Base-by-base conservation (phyloP, 176 grass and related monocot genomes). In the Thalia dealbata region DNA sequence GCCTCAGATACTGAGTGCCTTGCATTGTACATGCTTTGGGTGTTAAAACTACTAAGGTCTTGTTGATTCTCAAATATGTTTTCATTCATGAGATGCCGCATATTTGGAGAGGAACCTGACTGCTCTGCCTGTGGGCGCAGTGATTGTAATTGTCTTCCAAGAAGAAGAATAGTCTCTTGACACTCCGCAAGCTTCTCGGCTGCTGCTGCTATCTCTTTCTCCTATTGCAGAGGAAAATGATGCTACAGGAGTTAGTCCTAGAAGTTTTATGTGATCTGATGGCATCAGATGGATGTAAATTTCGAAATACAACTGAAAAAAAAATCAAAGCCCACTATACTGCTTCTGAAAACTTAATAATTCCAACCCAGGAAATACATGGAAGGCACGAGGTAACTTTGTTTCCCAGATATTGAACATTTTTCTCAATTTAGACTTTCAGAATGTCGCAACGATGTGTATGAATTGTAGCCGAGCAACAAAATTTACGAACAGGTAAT, bases 101-200 rank as follows among this genome's bases (percentile, higher is more conserved):
- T 52, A 78, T 88, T 89, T 69, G 89, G 83, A 15, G 73, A 92
- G 74, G 83, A 84, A 45, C 79, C 64, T 56, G 84, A 60, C 51
- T 79, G 72, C 73, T 91, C 95, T 26, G 75, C 54, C 60, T 87
- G 86, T 30, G 95, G 90, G 43, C 88, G 95, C 77, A 99, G 74
- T 28, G 90, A 22, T 86, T 99, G 95, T 46, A 99, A 80, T 71
- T 99, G 95, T 22, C 88, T 83, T 52, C 95, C 90, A 71, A 99
- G 87, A 68, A 99, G 78, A 69, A 99, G 51, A 23, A 99, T 99
- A 0, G 90, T 99, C 76, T 99, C 95, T 76, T 99, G 95, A 83
- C 95, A 99, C 71, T 99, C 90, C 11, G 83, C 85, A 60, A 99
- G 88, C 79, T 95, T 99, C 72, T 99, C 95, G 67, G 95, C 88